Conservation (phyloP, 495 filamentous ascomycete genomes). For the Aspergillus mulundensis region DNA sequence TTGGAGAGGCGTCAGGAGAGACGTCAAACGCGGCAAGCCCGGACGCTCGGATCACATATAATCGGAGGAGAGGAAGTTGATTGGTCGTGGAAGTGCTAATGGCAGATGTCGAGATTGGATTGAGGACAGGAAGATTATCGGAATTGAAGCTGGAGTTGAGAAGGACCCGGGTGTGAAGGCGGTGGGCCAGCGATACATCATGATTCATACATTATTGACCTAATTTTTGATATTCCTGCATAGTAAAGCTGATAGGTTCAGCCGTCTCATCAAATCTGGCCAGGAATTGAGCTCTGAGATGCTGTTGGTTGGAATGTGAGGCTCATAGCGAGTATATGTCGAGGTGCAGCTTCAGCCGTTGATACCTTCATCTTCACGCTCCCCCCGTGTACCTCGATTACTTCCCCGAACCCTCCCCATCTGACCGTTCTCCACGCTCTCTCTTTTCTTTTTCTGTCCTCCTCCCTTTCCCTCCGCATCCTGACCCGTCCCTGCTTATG, state of each 20-base stretch:
- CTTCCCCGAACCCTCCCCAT: neutral
- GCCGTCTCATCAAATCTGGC: neutral
- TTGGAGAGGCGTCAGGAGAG: conserved; percentile 1
- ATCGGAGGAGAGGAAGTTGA: neutral
- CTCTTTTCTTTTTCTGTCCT: conserved; percentile 11
- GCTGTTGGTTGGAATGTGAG: neutral
- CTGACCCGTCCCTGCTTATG: conserved; percentile 9
- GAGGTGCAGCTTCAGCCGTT: neutral
- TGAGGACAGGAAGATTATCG: neutral
- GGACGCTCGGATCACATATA: conserved; percentile 3
- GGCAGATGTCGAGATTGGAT: neutral
- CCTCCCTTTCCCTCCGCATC: conserved; percentile 10
- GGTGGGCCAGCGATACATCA: neutral
- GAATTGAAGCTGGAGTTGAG: neutral
- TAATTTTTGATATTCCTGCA: neutral
- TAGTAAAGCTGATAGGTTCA: neutral
- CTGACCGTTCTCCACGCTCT: conserved; percentile 1
- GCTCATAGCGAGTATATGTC: neutral
- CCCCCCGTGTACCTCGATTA: neutral
- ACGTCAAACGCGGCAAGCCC: conserved; percentile 21
- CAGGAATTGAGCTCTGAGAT: neutral
- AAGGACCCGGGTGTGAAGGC: neutral
- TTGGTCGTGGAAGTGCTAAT: neutral
- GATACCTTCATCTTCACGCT: neutral
- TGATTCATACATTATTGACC: neutral